phyloP scores from a whole-genome alignment of 2,329 filamentous ascomycete species.

The Cladorrhinum sp. region DNA sequence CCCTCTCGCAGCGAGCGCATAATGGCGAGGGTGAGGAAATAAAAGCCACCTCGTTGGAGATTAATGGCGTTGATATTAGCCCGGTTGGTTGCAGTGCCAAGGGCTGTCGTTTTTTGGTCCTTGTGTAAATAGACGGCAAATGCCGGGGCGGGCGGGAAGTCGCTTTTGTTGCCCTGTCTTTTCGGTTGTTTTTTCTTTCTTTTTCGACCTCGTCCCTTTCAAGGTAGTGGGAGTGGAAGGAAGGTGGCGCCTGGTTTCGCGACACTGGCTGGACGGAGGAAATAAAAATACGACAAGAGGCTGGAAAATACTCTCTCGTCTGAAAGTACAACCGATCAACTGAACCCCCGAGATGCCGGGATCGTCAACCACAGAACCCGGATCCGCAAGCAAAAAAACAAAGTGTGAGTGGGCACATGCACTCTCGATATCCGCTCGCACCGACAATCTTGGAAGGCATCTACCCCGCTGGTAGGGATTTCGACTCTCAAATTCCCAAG shows the following conservation, averaged over 20 bases:
- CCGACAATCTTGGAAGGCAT: neutral
- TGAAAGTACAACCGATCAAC: neutral
- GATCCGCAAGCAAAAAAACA: neutral
- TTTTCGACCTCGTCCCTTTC: neutral
- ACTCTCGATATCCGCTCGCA: neutral
- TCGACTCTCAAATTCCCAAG: neutral
- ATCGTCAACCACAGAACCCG: neutral
- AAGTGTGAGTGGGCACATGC: neutral
- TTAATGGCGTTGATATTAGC: neutral
- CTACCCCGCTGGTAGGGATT: neutral
- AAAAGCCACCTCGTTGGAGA: neutral
- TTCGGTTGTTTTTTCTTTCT: neutral
- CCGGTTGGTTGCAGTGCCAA: neutral
- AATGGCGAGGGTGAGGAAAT: neutral
- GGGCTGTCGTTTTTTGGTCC: neutral
- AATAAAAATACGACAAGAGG: neutral
- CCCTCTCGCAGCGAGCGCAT: conserved; percentile 22
- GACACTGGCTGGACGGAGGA: neutral
- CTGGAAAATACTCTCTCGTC: neutral
- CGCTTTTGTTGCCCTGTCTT: neutral
- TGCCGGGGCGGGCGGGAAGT: neutral
- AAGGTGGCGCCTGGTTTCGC: neutral
- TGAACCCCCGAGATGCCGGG: neutral
- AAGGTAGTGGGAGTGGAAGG: too few species aligned
- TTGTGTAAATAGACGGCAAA: neutral